Evolutionary conservation across 1,284 basidiomycete genomes (phyloP).

Genomic region (Cryptococcus sp.): DNA sequence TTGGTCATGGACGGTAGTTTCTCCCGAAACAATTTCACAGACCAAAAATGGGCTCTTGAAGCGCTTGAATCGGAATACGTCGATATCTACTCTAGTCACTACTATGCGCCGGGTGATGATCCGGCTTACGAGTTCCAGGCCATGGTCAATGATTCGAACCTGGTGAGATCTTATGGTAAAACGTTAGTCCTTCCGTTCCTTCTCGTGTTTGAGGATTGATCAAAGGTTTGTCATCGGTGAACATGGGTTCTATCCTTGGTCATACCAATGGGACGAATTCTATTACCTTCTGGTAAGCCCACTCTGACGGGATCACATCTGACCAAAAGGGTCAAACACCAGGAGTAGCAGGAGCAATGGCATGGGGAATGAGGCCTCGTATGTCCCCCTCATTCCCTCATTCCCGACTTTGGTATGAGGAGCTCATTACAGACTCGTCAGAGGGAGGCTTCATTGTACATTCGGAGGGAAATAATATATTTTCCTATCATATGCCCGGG

Average conservation of each 20-base stretch:
- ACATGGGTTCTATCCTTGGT: conserved; percentile 30
- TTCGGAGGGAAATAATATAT: conserved; percentile 30
- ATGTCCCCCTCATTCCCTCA: too few relatives aligned
- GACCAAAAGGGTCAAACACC: not conserved
- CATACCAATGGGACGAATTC: conserved; percentile 3
- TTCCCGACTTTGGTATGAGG: too few relatives aligned
- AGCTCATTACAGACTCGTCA: conserved; percentile 11
- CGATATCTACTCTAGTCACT: conserved; percentile 3
- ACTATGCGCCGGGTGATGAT: not conserved
- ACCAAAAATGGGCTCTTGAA: conserved; percentile 2
- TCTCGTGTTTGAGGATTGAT: not conserved
- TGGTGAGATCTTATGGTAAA: not conserved
- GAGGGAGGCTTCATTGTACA: conserved; percentile 39
- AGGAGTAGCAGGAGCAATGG: conserved; percentile 16
- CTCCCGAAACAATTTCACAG: conserved; percentile 5
- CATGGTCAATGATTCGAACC: not conserved
- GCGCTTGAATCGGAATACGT: conserved; percentile 3
- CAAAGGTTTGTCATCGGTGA: conserved; percentile 35
- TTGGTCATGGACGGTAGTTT: conserved; percentile 35
- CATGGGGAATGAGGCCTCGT: conserved; percentile 36
- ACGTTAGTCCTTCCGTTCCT: not conserved
- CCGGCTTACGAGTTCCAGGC: not conserved
- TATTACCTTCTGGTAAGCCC: conserved; percentile 10
- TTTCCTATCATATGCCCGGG: conserved; percentile 33
- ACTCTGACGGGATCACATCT: not conserved